Conservation (phyloP, 2,329 filamentous ascomycete genomes). For the Neopestalotiopsis clavispora region DNA sequence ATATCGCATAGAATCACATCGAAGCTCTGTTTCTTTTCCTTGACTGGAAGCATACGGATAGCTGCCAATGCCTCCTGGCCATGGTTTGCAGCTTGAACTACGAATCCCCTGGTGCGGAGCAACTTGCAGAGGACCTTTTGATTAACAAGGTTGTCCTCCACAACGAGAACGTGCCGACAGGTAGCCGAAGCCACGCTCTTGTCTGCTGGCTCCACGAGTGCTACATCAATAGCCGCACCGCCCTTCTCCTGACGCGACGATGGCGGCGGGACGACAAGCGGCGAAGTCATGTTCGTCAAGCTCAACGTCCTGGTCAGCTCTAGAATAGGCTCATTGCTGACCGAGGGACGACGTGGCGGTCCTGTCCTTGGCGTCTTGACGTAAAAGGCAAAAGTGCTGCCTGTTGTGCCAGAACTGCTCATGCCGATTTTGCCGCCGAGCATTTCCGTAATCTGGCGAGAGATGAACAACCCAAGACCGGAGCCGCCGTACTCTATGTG, state of each 20-base stretch:
- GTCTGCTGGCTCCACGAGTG: constrained; percentile 11
- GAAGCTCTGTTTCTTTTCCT: constrained; percentile 18
- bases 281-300: constrained; percentile 17
- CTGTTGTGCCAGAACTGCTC: constrained; percentile 66
- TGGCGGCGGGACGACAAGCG: constrained; percentile 16
- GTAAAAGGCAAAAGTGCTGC: constrained; percentile 78
- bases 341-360: constrained; percentile 20
- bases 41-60: background rate
- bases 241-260: background rate
- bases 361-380: constrained; percentile 54
- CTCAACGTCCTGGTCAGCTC: constrained; percentile 19
- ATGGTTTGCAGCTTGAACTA: constrained; percentile 60
- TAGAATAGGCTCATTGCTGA: constrained; percentile 21
- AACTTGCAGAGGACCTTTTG: constrained; percentile 60
- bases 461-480: constrained; percentile 80
- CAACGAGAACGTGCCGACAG: constrained; percentile 48
- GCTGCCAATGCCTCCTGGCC: constrained; percentile 58
- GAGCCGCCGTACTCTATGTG: constrained; percentile 82
- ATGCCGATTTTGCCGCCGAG: constrained; percentile 83
- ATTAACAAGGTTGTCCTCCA: constrained; percentile 67
- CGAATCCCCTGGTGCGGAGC: constrained; percentile 53
- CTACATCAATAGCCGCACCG: constrained; percentile 14
- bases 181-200: background rate
- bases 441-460: constrained; percentile 77
- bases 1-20: constrained; percentile 33